Evolutionary conservation across 495 filamentous ascomycete species (phyloP), one percentile per base, ranked within the genome.

Genomic region (Hyaloscypha hepaticicola): DNA sequence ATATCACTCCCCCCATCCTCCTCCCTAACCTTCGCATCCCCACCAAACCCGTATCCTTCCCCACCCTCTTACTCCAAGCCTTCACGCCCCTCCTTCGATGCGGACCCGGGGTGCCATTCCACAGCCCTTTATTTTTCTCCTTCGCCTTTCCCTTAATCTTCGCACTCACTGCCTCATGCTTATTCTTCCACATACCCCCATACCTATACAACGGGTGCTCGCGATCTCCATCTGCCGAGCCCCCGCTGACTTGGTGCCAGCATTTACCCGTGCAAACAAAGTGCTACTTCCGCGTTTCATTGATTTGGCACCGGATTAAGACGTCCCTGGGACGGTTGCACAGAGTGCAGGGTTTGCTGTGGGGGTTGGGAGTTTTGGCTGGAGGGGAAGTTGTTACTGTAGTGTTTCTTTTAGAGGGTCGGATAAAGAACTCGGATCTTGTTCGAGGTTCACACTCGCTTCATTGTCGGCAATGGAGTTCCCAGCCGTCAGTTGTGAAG

Each of bases 171-270:
- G 11, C 41, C 16, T 60, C 58, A 50, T 60, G 58, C 19, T 60
- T 60, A 50, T 60, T 51, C 58, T 49, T 60, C 58, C 58, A 60
- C 58, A 60, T 60, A 4, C 58, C 58, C 5, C 58, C 58, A 28
- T 60, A 60, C 16, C 24, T 49, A 26, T 27, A 60, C n/a, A 34
- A 26, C 21, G 21, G 33, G 21, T 60, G 33, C 19, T 12, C 9
- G 1, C 26, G 16, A 19, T 51, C 58, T 12, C 58, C 58, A 50
- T 60, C 58, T 29, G 41, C 27, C 6, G 19, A 16, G 5, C 58
- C 38, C 3, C 58, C 58, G 27, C 58, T 60, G 8, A 60, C 58
- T 4, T 12, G 1, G 24, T 29, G 41, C 58, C 58, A 60, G 38
- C 38, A 60, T 29, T 49, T 60, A 16, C 58, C 34, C 11, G 58